A percentile compares a stretch with the other conserved stretches of the same genome.
Conservation (phyloP, 208 protist genomes). For the Trypanosoma scelopori region DNA sequence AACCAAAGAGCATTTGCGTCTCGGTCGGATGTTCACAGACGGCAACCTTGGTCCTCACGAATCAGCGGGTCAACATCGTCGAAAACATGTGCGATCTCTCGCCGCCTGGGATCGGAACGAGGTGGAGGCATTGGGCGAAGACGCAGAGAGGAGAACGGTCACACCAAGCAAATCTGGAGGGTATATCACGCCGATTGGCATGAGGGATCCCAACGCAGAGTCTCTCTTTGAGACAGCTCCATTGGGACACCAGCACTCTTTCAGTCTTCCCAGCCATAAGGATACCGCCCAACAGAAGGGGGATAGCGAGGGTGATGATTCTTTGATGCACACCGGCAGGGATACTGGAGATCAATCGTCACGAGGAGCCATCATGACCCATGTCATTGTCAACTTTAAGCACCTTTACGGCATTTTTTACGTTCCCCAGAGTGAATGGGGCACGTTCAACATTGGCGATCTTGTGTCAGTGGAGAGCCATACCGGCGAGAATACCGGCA, state of each 20-base stretch:
- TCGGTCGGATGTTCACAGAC: conserved; percentile 13
- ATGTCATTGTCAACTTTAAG: conserved; percentile 67
- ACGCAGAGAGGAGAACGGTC: background rate
- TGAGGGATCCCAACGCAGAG: conserved; percentile 4
- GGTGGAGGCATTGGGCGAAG: conserved; percentile 16
- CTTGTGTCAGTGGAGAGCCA: conserved; percentile 61
- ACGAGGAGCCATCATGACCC: conserved; percentile 16
- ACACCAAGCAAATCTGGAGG: background rate
- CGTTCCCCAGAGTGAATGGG: conserved; percentile 40
- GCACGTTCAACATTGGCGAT: conserved; percentile 49
- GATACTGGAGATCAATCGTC: conserved; percentile 1
- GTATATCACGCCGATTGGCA: conserved; percentile 17
- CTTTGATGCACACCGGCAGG: background rate
- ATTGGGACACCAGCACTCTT: conserved; percentile 29
- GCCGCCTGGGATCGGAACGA: conserved; percentile 28
- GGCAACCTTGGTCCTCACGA: background rate
- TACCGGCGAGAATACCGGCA: conserved; percentile 51
- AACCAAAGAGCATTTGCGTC: conserved; percentile 18
- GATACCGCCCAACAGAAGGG: conserved; percentile 1
- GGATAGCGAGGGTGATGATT: background rate
- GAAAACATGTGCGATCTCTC: conserved; percentile 25
- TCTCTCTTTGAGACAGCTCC: conserved; percentile 28
- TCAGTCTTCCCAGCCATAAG: conserved; percentile 27
- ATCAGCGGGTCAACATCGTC: background rate
- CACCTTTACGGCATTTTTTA: conserved; percentile 61